Percentiles rank a stretch among this genome's conserved stretches.
Conservation (phyloP, 2,329 filamentous ascomycete species). For the Cryphonectria naterciae region DNA sequence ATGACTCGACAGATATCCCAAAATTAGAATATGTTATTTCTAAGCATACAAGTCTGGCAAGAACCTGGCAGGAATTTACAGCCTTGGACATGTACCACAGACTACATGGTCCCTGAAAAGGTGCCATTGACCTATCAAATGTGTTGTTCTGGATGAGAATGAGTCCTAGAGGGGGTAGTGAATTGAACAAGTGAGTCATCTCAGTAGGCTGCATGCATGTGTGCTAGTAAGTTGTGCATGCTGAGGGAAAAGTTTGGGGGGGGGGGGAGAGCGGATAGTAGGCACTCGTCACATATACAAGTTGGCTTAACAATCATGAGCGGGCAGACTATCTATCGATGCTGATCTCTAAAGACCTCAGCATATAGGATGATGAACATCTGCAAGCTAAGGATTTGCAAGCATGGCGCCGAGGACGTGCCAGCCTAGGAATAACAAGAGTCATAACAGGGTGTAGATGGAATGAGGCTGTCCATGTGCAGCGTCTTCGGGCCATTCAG, state of each 20-base stretch:
- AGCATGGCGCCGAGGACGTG: neutral
- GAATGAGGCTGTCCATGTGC: conserved; percentile 22
- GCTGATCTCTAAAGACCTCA: neutral
- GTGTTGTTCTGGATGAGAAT: neutral
- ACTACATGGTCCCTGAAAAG: neutral
- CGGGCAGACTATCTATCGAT: neutral
- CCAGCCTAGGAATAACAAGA: conserved; percentile 17
- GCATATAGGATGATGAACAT: neutral
- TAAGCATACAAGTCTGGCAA: neutral
- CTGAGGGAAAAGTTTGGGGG: neutral
- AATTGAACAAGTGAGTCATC: conserved; percentile 2
- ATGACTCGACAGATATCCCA: neutral
- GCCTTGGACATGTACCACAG: neutral
- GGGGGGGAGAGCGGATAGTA: neutral
- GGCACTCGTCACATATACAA: neutral
- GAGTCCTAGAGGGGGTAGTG: neutral
- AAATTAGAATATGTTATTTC: neutral
- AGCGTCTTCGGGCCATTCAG: conserved; percentile 3
- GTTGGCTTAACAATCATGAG: neutral
- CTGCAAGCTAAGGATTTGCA: neutral
- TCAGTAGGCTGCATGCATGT: neutral
- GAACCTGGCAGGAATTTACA: neutral
- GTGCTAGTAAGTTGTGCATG: neutral
- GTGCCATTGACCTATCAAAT: neutral
- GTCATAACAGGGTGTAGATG: conserved; percentile 15